Evolutionary conservation across 805 yeast species (phyloP).

Genomic region (Metschnikowia corniflorae): DNA sequence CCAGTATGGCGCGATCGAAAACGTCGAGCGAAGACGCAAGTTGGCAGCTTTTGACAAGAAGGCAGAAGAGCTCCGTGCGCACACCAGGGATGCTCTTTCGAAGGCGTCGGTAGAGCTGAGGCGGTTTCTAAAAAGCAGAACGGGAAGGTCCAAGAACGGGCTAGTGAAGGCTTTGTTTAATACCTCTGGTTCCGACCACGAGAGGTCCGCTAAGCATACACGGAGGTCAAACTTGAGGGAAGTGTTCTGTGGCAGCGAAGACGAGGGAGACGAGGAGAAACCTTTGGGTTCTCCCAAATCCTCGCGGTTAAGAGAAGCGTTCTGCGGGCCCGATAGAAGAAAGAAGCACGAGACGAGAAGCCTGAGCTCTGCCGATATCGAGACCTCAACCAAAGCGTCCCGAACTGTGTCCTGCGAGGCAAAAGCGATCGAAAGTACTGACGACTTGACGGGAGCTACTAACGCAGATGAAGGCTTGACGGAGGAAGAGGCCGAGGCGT

Average conservation of each 20-base stretch:
- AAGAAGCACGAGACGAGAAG: too few relatives aligned
- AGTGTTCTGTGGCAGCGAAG: slow-evolving; percentile 1
- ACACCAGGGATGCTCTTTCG: slow-evolving; percentile 9
- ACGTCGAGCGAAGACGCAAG: slow-evolving; percentile 56
- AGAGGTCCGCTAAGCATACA: neutral
- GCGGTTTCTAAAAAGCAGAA: slow-evolving; percentile 2
- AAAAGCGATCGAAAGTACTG: too few relatives aligned
- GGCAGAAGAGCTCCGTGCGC: slow-evolving; percentile 15
- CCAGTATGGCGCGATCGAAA: slow-evolving; percentile 66
- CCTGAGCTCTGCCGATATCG: too few relatives aligned
- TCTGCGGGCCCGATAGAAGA: neutral
- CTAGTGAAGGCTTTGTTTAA: slow-evolving; percentile 9
- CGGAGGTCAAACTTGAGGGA: slow-evolving; percentile 1
- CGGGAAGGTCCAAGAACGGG: slow-evolving; percentile 3
- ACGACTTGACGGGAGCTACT: neutral
- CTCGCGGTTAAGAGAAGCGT: slow-evolving; percentile 1
- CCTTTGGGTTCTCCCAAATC: neutral
- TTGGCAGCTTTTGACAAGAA: slow-evolving; percentile 34
- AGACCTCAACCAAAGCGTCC: too few relatives aligned
- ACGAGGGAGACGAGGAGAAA: neutral
- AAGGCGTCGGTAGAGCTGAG: slow-evolving; percentile 5
- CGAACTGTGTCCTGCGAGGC: too few relatives aligned
- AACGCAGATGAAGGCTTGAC: slow-evolving; percentile 5
- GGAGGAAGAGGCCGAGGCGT: slow-evolving; percentile 25
- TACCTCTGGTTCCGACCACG: neutral